Base-by-base conservation (phyloP, 2,329 filamentous ascomycete genomes). In the Didymellaceae sp. region DNA sequence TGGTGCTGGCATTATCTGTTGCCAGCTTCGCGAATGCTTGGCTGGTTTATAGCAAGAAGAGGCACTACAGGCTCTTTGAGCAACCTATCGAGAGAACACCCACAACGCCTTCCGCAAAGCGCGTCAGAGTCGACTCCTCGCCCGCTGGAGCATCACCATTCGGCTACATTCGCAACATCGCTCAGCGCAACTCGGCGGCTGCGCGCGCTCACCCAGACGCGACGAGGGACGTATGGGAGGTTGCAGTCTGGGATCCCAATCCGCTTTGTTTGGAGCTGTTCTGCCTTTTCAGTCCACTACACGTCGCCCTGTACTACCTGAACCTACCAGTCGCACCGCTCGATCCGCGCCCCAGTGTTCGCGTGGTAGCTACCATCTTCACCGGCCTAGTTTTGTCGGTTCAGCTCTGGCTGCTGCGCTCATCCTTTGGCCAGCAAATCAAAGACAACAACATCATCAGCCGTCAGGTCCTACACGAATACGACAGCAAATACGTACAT, bases 401-500 rank as follows among this genome's bases (percentile, higher is more conserved):
- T 1, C 90, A 97, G 71, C 82, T 97, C 57, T 81, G 86, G 43
- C 78, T 90, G 22, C 77, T 97, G 40, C 86, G 88, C 53, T 82
- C 81, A 2, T 85, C 81, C 25, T 97, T 93, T 73, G 81, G 84
- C 3, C 92, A 93, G 69, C 92, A 97, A 71, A 85, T 84, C 54
- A 96, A 91, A 69, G 94, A 99, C 72, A 85, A 84, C 2, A 81
- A 86, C 2, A 82, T 97, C 37, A 88, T 99, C 51, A 91, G 96
- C 61, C 91, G 88, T 62, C 90, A 97, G 74, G 93, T 97, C 5
- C 81, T 97, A 75, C 87, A 91, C 70, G 94, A 99, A 75, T 99
- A 99, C 69, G 91, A 97, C 69, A 90, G 86, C 61, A 99, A 99
- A 76, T 97, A 88, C 67, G 94, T 99, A 1, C 91, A 95, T 66